These are phyloP conservation scores for Barnettozyma sp. DNA, from an alignment of 805 yeast genomes.

Conservation along the genomic window DNA sequence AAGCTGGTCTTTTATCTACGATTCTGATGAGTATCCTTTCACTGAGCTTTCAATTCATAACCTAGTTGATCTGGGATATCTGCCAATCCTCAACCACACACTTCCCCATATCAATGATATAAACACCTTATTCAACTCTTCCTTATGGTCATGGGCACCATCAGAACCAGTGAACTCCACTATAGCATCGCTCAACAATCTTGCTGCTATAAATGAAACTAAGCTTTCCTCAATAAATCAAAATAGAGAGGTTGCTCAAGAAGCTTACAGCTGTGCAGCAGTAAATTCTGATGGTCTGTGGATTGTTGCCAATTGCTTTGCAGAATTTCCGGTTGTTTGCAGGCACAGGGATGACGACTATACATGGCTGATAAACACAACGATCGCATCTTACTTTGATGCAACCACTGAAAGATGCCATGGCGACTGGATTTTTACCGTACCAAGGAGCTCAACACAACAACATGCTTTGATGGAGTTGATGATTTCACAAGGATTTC, in stretches of 20 bases:
- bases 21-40: conserved; percentile 38
- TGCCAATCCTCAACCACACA: conserved; percentile 52
- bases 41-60: conserved; percentile 31
- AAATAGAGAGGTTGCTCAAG: conserved; percentile 7
- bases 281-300: conserved; percentile 41
- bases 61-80: conserved; percentile 49
- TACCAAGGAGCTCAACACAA: conserved; percentile 47
- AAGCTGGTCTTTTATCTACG: conserved; percentile 36
- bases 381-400: conserved; percentile 38
- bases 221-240: not conserved
- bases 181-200: not conserved
- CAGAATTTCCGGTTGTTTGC: conserved; percentile 48
- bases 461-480: conserved; percentile 26
- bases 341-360: conserved; percentile 32
- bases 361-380: conserved; percentile 37
- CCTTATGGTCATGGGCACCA: conserved; percentile 72
- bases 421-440: conserved; percentile 31
- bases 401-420: conserved; percentile 22
- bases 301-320: conserved; percentile 62
- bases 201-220: too few species aligned
- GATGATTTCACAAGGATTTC: conserved; percentile 20
- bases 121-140: conserved; percentile 27
- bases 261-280: conserved; percentile 42
- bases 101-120: conserved; percentile 23
- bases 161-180: conserved; percentile 38